A percentile compares a stretch with the other conserved stretches of the same genome.
These are phyloP conservation scores for Keithomyces neogunnii DNA, from an alignment of 2,329 filamentous ascomycete genomes.

Conservation along the genomic window DNA sequence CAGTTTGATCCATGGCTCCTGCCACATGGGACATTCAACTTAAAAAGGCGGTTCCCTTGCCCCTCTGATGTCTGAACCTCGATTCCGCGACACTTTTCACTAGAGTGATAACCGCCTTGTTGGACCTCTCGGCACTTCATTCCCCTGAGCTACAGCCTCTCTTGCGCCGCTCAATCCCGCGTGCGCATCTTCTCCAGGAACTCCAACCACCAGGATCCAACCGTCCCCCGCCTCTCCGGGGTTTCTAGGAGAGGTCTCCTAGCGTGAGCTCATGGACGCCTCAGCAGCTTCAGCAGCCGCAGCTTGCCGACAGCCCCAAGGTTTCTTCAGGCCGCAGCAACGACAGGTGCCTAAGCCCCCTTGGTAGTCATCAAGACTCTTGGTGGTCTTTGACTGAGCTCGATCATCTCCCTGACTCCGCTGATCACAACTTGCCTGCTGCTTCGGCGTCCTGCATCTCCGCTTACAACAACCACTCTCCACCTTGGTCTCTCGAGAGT, in stretches of 20 bases:
- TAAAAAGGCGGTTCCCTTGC: neutral
- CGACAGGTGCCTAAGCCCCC: constrained; percentile 9
- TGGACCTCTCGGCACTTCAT: neutral
- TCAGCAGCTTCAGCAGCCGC: constrained; percentile 2
- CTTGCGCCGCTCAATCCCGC: neutral
- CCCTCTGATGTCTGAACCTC: neutral
- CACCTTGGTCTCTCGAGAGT: constrained; percentile 1
- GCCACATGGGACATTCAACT: neutral
- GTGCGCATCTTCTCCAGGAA: neutral
- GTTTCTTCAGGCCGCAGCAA: constrained; percentile 12
- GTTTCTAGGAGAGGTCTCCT: constrained; percentile 11
- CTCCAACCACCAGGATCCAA: neutral
- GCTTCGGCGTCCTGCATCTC: constrained; percentile 1
- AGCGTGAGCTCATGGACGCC: constrained; percentile 14
- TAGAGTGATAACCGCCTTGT: neutral
- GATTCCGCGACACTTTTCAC: neutral
- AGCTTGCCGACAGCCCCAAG: neutral
- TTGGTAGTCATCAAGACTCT: constrained; percentile 7
- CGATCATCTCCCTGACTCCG: neutral
- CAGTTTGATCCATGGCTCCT: neutral
- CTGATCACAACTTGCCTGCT: neutral
- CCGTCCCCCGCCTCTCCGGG: constrained; percentile 7
- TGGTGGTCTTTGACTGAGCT: constrained; percentile 7
- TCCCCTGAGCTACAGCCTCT: neutral
- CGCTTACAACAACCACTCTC: neutral